Evolutionary conservation across 495 filamentous ascomycete genomes (phyloP).

Genomic region (Baudoinia panamericana): DNA sequence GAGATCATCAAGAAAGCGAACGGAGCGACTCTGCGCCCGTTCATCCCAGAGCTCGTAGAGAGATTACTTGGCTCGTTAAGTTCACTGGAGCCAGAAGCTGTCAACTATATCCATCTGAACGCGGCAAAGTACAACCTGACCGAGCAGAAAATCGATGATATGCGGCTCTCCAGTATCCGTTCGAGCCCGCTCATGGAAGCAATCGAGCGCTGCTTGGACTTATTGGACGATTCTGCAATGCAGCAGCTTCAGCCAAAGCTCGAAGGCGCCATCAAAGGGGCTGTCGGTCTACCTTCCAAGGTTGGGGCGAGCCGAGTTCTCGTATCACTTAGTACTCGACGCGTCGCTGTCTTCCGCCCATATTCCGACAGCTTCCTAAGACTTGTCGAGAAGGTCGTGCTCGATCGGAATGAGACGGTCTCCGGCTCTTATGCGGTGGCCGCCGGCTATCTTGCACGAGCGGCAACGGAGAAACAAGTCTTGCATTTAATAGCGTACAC

Average conservation of each 20-base stretch:
- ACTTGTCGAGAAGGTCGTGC: conserved; percentile 59
- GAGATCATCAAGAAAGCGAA: conserved; percentile 76
- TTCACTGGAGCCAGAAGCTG: conserved; percentile 68
- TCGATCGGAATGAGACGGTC: conserved; percentile 86
- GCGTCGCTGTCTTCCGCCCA: conserved; percentile 57
- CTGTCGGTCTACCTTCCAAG: conserved; percentile 83
- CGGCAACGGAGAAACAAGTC: conserved; percentile 56
- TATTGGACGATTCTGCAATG: conserved; percentile 66
- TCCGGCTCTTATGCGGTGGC: conserved; percentile 73
- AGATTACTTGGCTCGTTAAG: conserved; percentile 68
- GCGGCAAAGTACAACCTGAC: conserved; percentile 74
- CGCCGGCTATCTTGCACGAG: conserved; percentile 69
- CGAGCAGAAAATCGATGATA: conserved; percentile 73
- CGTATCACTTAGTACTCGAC: conserved; percentile 71
- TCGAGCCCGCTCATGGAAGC: conserved; percentile 87
- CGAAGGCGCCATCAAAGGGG: conserved; percentile 65
- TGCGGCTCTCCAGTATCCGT: conserved; percentile 63
- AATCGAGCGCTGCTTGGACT: conserved; percentile 77
- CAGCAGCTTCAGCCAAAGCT: conserved; percentile 54
- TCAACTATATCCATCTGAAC: conserved; percentile 88
- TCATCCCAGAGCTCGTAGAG: conserved; percentile 67
- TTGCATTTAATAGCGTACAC: conserved; percentile 52
- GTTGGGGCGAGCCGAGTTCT: conserved; percentile 78
- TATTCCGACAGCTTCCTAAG: conserved; percentile 68
- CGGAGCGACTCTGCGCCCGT: conserved; percentile 57